Conservation (phyloP, 495 filamentous ascomycete species). For the Parmelia sp. region DNA sequence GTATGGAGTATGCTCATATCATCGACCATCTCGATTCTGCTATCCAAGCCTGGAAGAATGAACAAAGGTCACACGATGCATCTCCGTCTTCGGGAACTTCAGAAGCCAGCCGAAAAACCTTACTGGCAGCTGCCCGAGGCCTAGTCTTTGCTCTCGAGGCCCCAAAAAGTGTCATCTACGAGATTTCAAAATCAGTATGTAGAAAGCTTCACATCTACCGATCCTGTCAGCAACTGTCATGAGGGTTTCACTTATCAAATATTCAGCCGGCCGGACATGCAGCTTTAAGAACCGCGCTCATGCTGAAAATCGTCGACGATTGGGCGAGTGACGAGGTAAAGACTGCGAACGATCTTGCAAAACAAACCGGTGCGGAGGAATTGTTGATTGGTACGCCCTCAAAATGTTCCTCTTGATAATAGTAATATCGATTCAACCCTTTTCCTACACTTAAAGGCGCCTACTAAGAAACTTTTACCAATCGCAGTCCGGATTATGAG, state of each 20-base stretch:
- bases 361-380: not conserved
- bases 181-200: not conserved
- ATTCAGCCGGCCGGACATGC: not conserved
- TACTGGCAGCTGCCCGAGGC: not conserved
- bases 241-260: not conserved
- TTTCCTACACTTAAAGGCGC: not conserved
- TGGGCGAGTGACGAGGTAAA: not conserved
- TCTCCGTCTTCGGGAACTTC: no score
- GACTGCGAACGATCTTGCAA: not conserved
- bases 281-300: not conserved
- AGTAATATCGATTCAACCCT: no score
- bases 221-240: not conserved
- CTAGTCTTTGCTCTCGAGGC: not conserved
- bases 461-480: not conserved
- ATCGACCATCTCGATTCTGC: no score
- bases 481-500: not conserved
- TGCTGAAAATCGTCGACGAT: not conserved
- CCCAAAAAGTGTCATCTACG: not conserved
- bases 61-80: constrained; percentile 7
- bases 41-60: constrained; percentile 3
- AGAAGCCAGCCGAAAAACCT: no score
- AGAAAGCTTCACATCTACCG: not conserved
- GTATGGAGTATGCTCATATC: no score
- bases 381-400: not conserved
- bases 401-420: not conserved